Evolutionary conservation across 305 asterid species (phyloP).

Genomic region (Fraxinus nigra): DNA sequence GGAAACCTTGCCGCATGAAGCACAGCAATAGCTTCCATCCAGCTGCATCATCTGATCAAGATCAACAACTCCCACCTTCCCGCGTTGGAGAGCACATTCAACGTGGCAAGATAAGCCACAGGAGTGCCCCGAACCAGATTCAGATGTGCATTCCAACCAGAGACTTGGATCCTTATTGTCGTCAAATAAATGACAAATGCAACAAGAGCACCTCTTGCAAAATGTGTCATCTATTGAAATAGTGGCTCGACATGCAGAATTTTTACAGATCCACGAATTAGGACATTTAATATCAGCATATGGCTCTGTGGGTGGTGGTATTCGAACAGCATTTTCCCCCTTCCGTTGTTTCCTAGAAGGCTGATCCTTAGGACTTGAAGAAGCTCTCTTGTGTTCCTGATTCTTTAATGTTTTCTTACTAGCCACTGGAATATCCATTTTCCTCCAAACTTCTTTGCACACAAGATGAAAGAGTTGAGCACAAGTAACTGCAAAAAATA

Average conservation of each 20-base stretch:
- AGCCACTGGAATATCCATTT: constrained; percentile 28
- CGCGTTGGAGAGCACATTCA: constrained; percentile 78
- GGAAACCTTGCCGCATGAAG: constrained; percentile 88
- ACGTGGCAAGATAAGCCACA: constrained; percentile 93
- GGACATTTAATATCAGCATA: constrained; percentile 49
- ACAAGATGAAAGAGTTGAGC: constrained; percentile 32
- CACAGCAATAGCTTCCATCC: constrained; percentile 91
- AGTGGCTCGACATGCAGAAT: constrained; percentile 74
- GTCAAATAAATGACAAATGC: constrained; percentile 82
- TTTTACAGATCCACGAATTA: constrained; percentile 69
- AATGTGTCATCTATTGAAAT: constrained; percentile 67
- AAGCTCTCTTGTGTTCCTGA: constrained; percentile 33
- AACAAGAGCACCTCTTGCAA: constrained; percentile 94
- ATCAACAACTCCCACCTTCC: constrained; percentile 81
- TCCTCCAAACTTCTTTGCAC: constrained; percentile 33
- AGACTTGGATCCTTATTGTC: constrained; percentile 95
- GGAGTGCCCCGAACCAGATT: constrained; percentile 57
- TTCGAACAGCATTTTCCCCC: constrained; percentile 62
- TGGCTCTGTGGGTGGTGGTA: constrained; percentile 49
- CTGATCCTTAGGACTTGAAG: constrained; percentile 40
- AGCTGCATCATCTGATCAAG: constrained; percentile 76
- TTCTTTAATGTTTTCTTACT: constrained; percentile 30
- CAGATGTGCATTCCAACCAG: constrained; percentile 82
- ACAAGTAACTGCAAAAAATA: constrained; percentile 28
- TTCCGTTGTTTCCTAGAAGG: constrained; percentile 69